Percentiles rank a stretch among this genome's conserved stretches.
Evolutionary conservation across 1,139 yeast species (phyloP).

Genomic region (Hansenula lynferdii): DNA sequence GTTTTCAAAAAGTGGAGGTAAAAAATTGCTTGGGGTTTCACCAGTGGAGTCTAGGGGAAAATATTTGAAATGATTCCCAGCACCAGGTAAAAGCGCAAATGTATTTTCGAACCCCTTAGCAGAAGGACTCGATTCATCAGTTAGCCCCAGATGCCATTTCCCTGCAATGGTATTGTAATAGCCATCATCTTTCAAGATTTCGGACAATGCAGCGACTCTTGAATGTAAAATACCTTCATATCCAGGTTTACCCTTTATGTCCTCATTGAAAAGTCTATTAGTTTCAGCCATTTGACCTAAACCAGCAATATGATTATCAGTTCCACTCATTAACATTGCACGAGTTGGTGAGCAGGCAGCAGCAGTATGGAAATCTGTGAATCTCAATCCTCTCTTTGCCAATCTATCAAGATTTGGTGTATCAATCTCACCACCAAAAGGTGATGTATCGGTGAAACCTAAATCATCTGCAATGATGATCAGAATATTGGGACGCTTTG

Average conservation of each 20-base stretch:
- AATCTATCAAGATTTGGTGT: constrained; percentile 48
- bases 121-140: constrained; percentile 45
- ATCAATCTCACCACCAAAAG: constrained; percentile 55
- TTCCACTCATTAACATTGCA: constrained; percentile 57
- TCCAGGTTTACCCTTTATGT: constrained; percentile 44
- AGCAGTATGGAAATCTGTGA: constrained; percentile 62
- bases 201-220: constrained; percentile 49
- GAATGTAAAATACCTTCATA: constrained; percentile 53
- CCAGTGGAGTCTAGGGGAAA: constrained; percentile 29
- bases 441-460: constrained; percentile 53
- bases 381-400: constrained; percentile 40
- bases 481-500: constrained; percentile 33
- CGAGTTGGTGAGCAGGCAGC: constrained; percentile 65
- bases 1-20: constrained; percentile 21
- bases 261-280: constrained; percentile 32
- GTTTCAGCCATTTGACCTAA: constrained; percentile 57
- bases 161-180: constrained; percentile 49
- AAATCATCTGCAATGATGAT: constrained; percentile 59
- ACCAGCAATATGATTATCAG: constrained; percentile 59
- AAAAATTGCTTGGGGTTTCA: constrained; percentile 15
- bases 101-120: constrained; percentile 48
- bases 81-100: constrained; percentile 51
- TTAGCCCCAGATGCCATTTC: constrained; percentile 55
- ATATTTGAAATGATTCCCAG: constrained; percentile 52
- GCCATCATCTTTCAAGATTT: constrained; percentile 41